Evolutionary conservation across 2,329 filamentous ascomycete species (phyloP), one percentile per base, ranked within the genome.

Genomic region (Lasiodiplodia sp.): DNA sequence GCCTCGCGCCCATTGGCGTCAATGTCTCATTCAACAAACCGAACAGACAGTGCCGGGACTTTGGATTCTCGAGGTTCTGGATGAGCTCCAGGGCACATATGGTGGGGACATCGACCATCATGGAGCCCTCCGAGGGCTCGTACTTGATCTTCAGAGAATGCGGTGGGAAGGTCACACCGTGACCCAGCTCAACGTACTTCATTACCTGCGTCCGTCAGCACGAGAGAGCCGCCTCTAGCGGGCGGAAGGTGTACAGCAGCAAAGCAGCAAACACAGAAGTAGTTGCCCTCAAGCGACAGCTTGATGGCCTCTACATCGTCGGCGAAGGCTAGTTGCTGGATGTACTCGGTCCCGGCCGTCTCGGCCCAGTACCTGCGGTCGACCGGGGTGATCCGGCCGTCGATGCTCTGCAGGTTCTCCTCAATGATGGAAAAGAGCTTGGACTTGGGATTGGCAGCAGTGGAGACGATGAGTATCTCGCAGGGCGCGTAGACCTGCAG

Each of bases 101-200:
- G 0, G 94, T 97, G 0, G 93, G 91, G 2, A 96, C 86, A 74
- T 97, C 95, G 73, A 98, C 96, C 87, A 97, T 93, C 94, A 98
- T 97, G 0, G 93, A 92, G 28, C 95, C 92, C 76, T 97, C 92
- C 0, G 93, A 94, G 0, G 94, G 91, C 74, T 95, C 91, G 73
- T 97, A 97, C 71, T 89, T 91, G 75, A 98, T 91, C 3, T 93
- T 89, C 38, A 98, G 86, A 23, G 94, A 94, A 76, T 96, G 91
- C n/a, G 86, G 84, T 3, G 89, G 85, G 76, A 97, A 96, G 0
- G 86, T 88, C 69, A 91, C 85, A 4, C 85, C 85, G 70, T 93
- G 85, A 7, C 89, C 87, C 1, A 91, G 79, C 68, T 97, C 92
- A 57, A 96, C 86, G 77, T 92, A 97, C 74, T 92, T 93, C 77